Evolutionary conservation across 2,329 filamentous ascomycete species (phyloP).

Genomic region (Capronia americana): DNA sequence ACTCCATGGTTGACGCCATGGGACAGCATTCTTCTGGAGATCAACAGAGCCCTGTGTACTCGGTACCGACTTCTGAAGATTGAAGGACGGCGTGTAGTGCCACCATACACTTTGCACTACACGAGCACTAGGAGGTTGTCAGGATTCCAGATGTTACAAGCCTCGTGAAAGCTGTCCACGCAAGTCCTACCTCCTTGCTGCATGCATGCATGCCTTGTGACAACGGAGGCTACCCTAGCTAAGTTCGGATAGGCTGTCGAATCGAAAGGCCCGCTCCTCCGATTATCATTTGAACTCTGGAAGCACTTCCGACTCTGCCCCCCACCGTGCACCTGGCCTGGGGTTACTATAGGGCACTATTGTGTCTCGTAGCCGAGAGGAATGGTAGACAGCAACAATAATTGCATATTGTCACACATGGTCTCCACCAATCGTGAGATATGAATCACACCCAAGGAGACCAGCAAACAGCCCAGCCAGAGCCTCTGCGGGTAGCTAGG

Average conservation of each 20-base stretch:
- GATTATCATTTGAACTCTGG: not conserved
- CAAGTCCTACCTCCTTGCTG: not conserved
- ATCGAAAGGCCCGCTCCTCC: not conserved
- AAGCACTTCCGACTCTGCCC: not conserved
- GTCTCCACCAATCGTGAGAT: not conserved
- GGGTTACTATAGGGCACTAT: not conserved
- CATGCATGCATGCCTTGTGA: not conserved
- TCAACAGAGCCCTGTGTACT: not conserved
- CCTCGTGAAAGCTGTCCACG: not conserved
- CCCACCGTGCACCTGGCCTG: not conserved
- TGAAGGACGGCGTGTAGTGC: not conserved
- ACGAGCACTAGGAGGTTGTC: not conserved
- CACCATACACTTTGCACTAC: not conserved
- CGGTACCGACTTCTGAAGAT: not conserved
- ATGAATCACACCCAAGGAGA: not conserved
- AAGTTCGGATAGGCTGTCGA: not conserved
- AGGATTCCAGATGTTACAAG: not conserved
- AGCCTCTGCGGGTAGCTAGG: not conserved
- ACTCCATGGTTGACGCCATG: slow-evolving; percentile 10
- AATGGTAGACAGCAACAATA: slow-evolving; percentile 1
- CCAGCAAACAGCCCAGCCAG: slow-evolving; percentile 6
- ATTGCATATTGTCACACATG: slow-evolving; percentile 2
- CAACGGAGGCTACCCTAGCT: not conserved
- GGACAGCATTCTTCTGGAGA: not conserved
- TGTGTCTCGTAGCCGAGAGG: slow-evolving; percentile 13